Evolutionary conservation across 1,284 basidiomycete species (phyloP), one percentile per base, ranked within the genome.

Genomic region (Macrocybe sp.): DNA sequence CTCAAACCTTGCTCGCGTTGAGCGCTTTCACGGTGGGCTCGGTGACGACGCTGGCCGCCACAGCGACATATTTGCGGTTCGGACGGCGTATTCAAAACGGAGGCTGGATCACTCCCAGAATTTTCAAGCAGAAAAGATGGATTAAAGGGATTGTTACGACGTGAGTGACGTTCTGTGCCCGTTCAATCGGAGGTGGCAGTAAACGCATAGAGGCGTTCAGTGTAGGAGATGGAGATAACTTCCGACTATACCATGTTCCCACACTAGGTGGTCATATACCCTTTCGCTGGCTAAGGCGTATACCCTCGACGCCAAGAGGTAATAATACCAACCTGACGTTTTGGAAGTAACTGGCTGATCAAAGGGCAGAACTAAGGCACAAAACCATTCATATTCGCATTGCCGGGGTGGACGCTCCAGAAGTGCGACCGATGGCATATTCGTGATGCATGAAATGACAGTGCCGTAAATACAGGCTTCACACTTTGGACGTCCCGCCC

Each of bases 331-430:
- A 64, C 44, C 10, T 32, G 31, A 22, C 30, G 33, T 39, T 34
- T 22, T 37, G 42, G 14, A 4, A 46, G 37, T 47, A 28, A 35
- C 36, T 40, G 28, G 12, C 32, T 7, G 35, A 14, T 43, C 29
- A 29, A 41, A 6, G 22, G n/a, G 6, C 52, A 89, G 89, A 79
- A 1, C 69, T 92, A 44, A 85, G 79, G 60, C 78, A 85, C 52
- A 69, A 89, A 56, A 95, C 92, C 0, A 73, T 96, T 12, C 84
- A 87, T 57, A 83, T 97, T 40, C 81, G 93, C 22, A 79, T 96
- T 41, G 89, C 88, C 7, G 93, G 89, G 0, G 81, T 92, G 7
- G 93, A 97, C 62, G 93, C 93, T 1, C 93, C 93, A 0, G 93
- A 96, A 73, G 88, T 87, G 54, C n/a, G 61, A 48, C 47, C 40